Evolutionary conservation across 163 green algal species (phyloP).

Genomic region (Chlamydomonas reinhardtii): DNA sequence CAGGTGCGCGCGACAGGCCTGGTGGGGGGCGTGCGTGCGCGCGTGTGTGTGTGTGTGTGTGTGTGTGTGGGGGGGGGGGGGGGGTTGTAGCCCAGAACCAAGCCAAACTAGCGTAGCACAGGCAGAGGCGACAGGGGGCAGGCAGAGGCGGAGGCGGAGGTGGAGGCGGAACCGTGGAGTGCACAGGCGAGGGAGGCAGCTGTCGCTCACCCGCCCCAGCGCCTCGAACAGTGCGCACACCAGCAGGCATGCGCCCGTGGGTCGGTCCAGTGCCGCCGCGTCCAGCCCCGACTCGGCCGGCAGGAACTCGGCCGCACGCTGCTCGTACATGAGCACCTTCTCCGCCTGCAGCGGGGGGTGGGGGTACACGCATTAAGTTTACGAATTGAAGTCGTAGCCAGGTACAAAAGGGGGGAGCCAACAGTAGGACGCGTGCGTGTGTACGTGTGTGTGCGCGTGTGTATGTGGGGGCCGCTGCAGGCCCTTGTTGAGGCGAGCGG

Average conservation of each 20-base stretch:
- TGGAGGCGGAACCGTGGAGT: too few species aligned
- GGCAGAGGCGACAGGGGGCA: too few species aligned
- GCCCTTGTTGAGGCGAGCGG: too few species aligned
- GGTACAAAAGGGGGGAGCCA: too few species aligned
- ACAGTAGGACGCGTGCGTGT: too few species aligned
- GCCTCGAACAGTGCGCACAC: conserved; percentile 65
- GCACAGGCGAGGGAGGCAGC: too few species aligned
- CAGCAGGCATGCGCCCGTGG: conserved; percentile 75
- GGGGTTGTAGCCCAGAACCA: background rate
- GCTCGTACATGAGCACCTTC: conserved; percentile 70
- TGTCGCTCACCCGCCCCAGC: conserved; percentile 8
- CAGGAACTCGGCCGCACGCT: conserved; percentile 76
- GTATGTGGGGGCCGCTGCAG: too few species aligned
- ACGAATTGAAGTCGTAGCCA: too few species aligned
- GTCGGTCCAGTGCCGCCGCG: conserved; percentile 64
- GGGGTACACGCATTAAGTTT: background rate
- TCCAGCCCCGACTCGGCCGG: conserved; percentile 58
- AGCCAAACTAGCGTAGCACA: too few species aligned
- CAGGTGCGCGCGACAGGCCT: conserved; percentile 51
- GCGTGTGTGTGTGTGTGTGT: background rate
- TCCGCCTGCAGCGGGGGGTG: conserved; percentile 44
- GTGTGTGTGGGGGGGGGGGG: background rate
- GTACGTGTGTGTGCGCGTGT: too few species aligned
- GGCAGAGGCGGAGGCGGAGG: too few species aligned
- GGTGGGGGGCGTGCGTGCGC: background rate